phyloP scores from a whole-genome alignment of 805 yeast species.

The Schwanniomyces vanrijiae region DNA sequence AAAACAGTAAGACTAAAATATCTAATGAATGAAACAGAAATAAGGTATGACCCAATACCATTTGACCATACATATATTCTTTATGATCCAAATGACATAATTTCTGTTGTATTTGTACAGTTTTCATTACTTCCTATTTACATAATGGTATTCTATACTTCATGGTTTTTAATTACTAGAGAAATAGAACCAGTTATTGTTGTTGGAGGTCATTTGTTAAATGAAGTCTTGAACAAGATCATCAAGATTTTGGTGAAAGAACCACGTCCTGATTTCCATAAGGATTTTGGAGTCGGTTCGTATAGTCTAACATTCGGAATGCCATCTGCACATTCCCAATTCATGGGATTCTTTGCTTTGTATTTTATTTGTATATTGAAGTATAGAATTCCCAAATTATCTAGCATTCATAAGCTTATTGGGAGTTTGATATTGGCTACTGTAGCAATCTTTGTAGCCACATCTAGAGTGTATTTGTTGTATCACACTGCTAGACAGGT shows the following conservation, averaged over 20 bases:
- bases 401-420: conserved; percentile 19
- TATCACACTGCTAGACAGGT: conserved; percentile 81
- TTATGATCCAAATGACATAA: conserved; percentile 64
- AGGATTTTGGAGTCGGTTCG: conserved; percentile 43
- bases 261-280: conserved; percentile 68
- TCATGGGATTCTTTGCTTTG: conserved; percentile 81
- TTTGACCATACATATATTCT: conserved; percentile 86
- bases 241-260: conserved; percentile 64
- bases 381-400: conserved; percentile 41
- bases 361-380: conserved; percentile 48
- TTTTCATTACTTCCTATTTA: conserved; percentile 81
- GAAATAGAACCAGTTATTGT: conserved; percentile 83
- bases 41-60: conserved; percentile 45
- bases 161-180: conserved; percentile 80
- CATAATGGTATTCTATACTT: conserved; percentile 71
- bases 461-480: conserved; percentile 71
- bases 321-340: conserved; percentile 98
- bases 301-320: conserved; percentile 75
- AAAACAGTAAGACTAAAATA: not conserved
- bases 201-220: conserved; percentile 81
- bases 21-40: conserved; percentile 1
- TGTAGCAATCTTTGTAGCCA: conserved; percentile 48
- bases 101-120: conserved; percentile 65
- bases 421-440: conserved; percentile 27
- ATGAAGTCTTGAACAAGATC: conserved; percentile 70